Base-by-base conservation (phyloP, 805 yeast species). In the Lachancea meyersii region DNA sequence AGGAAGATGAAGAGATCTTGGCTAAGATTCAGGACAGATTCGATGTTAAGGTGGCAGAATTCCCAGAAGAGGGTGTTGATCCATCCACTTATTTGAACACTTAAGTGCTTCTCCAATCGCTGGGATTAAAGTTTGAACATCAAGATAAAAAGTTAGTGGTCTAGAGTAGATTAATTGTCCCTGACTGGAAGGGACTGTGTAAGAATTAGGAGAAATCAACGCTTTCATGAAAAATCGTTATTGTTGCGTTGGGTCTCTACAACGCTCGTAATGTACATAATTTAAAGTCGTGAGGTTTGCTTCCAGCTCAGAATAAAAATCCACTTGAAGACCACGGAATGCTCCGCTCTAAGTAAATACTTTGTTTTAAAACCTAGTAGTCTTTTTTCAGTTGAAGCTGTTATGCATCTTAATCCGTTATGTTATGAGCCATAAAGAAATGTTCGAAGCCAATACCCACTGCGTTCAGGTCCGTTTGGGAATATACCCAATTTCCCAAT, bases 31-130 rank as follows among this genome's bases (percentile, higher is more conserved):
- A 93, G 75, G 94, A 86, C 56, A 82, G 97, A 72, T 93, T 93
- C 69, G 97, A 91, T 67, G 97, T 93, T 55, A 86, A 89, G 72
- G 81, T 91, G 61, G 75, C 88, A 48, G 94, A 86, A 60, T 89
- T 86, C 81, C 97, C 98, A 48, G 97, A 83, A 62, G 97, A 86
- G 65, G 97, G 97, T 69, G 87, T 91, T 59, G 98, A 93, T 67
- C 89, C 97, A 56, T 81, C 96, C 44, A 88, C 97, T 57, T 91
- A 91, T 73, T 89, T 93, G 95, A 91, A 91, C 80, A 84, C 95
- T 55, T 88, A 72, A 63, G 26, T 28, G 18, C 34, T 37, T 11
- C 20, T 41, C 23, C 38, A 37, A 13, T 32, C 41, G 14, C 23
- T 37, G 22, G 31, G 45, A 35, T 27, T 42, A 24, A 21, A 31